A percentile compares a stretch with the other conserved stretches of the same genome.
phyloP scores from a whole-genome alignment of 2,329 filamentous ascomycete genomes.

The Diaporthe vexans region DNA sequence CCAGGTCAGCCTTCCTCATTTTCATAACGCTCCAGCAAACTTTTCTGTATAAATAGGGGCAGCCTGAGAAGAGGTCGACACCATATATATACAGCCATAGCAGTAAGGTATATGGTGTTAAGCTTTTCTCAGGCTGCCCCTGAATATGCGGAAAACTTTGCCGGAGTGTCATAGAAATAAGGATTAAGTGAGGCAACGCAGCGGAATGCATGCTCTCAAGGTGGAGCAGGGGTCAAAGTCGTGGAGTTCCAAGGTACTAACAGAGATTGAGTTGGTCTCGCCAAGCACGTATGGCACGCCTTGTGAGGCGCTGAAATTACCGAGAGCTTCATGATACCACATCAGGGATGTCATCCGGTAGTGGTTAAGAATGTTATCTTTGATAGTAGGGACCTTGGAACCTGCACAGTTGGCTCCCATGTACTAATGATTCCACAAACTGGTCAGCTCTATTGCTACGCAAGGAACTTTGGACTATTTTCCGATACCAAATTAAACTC shows the following conservation, averaged over 20 bases:
- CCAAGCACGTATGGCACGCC: slow-evolving; percentile 40
- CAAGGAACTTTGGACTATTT: no score
- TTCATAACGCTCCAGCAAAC: no score
- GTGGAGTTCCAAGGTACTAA: neutral
- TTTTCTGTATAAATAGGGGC: no score
- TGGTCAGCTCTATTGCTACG: neutral
- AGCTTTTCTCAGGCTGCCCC: no score
- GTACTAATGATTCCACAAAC: neutral
- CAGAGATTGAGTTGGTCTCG: slow-evolving; percentile 36
- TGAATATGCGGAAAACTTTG: no score
- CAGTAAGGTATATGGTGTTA: no score
- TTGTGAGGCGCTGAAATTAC: slow-evolving; percentile 35
- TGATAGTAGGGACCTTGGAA: slow-evolving; percentile 35
- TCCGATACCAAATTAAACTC: neutral
- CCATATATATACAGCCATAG: no score
- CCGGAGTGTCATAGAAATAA: no score
- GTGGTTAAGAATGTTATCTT: slow-evolving; percentile 40
- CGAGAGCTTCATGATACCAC: slow-evolving; percentile 43
- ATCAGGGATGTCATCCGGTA: slow-evolving; percentile 41
- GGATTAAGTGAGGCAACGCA: neutral
- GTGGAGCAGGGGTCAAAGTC: neutral
- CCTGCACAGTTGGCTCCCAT: slow-evolving; percentile 31
- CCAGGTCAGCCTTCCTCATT: no score
- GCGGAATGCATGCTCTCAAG: no score
- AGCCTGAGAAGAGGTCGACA: no score